These are phyloP conservation scores for Solanum ossicruentum DNA, from an alignment of 257 asterid species.

Conservation along the genomic window DNA sequence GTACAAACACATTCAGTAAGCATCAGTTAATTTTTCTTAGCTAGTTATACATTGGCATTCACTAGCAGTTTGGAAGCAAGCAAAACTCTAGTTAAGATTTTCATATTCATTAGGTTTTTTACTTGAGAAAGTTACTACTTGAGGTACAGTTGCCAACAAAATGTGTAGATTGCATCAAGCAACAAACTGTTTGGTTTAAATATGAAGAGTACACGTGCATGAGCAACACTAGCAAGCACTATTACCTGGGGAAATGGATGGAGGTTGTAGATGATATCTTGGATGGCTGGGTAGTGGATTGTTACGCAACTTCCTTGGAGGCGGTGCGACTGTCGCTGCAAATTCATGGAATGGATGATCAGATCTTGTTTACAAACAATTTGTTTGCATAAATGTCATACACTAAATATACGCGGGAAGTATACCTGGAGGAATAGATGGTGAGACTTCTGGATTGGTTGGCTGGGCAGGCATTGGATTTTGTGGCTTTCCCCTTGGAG, in stretches of 20 bases:
- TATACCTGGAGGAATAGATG: slow-evolving; percentile 3
- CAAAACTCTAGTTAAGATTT: neutral
- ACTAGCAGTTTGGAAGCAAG: neutral
- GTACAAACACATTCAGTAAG: neutral
- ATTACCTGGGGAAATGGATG: slow-evolving; percentile 60
- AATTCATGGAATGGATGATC: neutral
- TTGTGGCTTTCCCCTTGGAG: neutral
- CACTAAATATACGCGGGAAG: neutral
- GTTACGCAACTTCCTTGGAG: slow-evolving; percentile 28
- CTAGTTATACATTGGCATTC: neutral
- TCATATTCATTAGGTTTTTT: neutral
- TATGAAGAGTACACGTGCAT: neutral
- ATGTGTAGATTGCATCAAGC: neutral
- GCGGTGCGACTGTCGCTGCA: slow-evolving; percentile 14
- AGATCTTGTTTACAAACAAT: neutral
- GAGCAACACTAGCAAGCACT: neutral
- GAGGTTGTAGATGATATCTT: slow-evolving; percentile 26
- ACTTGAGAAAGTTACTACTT: neutral
- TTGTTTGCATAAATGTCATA: neutral
- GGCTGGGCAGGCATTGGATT: neutral
- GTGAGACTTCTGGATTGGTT: neutral
- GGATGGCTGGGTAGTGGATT: slow-evolving; percentile 23
- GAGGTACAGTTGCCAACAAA: neutral
- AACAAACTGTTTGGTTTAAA: neutral
- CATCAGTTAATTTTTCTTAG: neutral